Evolutionary conservation across 495 filamentous ascomycete genomes (phyloP).

Genomic region (Penicillium bialowiezense): DNA sequence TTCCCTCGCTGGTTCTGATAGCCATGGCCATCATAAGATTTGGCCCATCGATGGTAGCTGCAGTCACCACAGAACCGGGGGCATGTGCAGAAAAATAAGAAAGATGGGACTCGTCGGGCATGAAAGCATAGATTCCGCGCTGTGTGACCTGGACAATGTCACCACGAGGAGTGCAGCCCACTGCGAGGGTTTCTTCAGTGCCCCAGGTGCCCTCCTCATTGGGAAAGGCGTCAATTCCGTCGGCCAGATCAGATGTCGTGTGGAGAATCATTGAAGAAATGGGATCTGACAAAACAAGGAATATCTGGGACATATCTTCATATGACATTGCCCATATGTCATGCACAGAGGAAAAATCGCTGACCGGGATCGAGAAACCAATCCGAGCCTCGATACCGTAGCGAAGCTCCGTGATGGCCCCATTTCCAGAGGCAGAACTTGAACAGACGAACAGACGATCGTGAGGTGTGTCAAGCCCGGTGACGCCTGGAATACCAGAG

Average conservation of each 20-base stretch:
- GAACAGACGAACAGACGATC: conserved; percentile 43
- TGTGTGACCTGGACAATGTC: conserved; percentile 57
- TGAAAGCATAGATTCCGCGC: conserved; percentile 41
- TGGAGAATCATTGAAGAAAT: conserved; percentile 37
- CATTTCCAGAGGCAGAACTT: conserved; percentile 41
- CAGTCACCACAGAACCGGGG: conserved; percentile 17
- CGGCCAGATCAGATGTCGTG: conserved; percentile 27
- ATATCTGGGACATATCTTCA: conserved; percentile 14
- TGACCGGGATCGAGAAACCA: conserved; percentile 49
- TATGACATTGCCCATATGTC: conserved; percentile 49
- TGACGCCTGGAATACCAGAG: conserved; percentile 17
- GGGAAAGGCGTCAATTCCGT: conserved; percentile 39
- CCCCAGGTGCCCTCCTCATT: conserved; percentile 47
- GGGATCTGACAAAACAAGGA: conserved; percentile 39
- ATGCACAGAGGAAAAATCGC: conserved; percentile 31
- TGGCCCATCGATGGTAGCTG: conserved; percentile 29
- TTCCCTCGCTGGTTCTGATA: conserved; percentile 19
- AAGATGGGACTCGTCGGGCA: conserved; percentile 14
- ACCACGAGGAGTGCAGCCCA: conserved; percentile 35
- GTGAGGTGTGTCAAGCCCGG: conserved; percentile 18
- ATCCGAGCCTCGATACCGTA: conserved; percentile 69
- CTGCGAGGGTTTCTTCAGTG: conserved; percentile 55
- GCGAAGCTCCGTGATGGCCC: conserved; percentile 67
- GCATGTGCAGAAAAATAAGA: conserved; percentile 19
- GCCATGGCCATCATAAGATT: conserved; percentile 26